These are phyloP conservation scores for Picochlorum costavermella DNA, from an alignment of 139 green algal species.

Conservation along the genomic window DNA sequence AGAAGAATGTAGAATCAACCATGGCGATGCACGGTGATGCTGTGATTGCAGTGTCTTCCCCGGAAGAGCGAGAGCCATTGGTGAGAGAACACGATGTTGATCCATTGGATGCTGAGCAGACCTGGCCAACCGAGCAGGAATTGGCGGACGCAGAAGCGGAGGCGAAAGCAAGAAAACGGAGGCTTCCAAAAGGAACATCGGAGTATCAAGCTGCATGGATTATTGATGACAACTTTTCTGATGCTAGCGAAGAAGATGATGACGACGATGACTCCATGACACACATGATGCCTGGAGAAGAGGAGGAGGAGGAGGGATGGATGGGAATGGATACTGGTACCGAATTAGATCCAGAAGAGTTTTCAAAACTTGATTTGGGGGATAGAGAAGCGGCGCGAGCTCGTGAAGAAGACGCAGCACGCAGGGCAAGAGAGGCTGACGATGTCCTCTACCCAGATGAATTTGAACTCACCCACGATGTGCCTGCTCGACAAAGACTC, in stretches of 20 bases:
- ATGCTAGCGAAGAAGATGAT: conserved; percentile 21
- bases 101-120: conserved; percentile 66
- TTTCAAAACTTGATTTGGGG: conserved; percentile 35
- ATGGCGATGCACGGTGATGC: conserved; percentile 18
- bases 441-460: conserved; percentile 83
- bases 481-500: conserved; percentile 60
- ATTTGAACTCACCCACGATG: conserved; percentile 68
- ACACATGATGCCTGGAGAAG: conserved; percentile 6
- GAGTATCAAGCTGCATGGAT: conserved; percentile 94
- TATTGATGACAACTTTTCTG: conserved; percentile 49
- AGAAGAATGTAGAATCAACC: conserved; percentile 4
- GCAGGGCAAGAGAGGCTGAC: conserved; percentile 38
- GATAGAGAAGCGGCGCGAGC: conserved; percentile 23
- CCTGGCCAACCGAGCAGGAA: conserved; percentile 82
- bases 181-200: conserved; percentile 66
- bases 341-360: conserved; percentile 30
- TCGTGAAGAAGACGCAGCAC: conserved; percentile 15
- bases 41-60: conserved; percentile 38
- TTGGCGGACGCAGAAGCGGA: conserved; percentile 29
- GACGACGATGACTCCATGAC: conserved; percentile 20
- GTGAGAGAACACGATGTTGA: conserved; percentile 58
- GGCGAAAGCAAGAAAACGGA: conserved; percentile 25
- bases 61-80: conserved; percentile 43
- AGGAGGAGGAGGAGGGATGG: conserved; percentile 8
- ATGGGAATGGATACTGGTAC: conserved; percentile 19